Evolutionary conservation across 2,329 filamentous ascomycete species (phyloP).

Genomic region (Pestalotiopsis sp.): DNA sequence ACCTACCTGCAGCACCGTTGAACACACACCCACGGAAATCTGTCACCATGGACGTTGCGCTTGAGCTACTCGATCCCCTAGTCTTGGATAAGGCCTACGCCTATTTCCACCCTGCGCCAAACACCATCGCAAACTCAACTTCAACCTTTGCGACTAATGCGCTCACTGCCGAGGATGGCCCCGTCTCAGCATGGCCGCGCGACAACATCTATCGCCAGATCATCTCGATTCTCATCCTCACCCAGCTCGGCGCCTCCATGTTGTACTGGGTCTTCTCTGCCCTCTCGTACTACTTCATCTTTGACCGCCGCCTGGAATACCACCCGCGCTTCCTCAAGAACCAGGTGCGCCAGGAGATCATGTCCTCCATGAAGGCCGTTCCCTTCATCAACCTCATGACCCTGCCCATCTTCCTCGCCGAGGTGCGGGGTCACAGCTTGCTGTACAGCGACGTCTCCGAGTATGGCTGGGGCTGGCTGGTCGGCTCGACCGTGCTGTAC

Average conservation of each 20-base stretch:
- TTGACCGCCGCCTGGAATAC: conserved; percentile 46
- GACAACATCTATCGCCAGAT: conserved; percentile 43
- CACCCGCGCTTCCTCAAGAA: conserved; percentile 52
- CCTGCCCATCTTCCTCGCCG: conserved; percentile 46
- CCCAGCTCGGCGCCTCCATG: conserved; percentile 37
- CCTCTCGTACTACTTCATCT: conserved; percentile 73
- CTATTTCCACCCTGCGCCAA: conserved; percentile 33
- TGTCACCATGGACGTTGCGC: conserved; percentile 38
- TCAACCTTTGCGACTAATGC: conserved; percentile 13
- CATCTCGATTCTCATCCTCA: conserved; percentile 40
- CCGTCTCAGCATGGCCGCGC: conserved; percentile 37
- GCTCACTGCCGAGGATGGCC: conserved; percentile 14
- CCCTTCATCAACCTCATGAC: conserved; percentile 48
- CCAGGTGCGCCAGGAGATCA: conserved; percentile 47
- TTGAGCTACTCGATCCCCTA: conserved; percentile 44
- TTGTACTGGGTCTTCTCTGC: conserved; percentile 70
- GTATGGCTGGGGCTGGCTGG: conserved; percentile 43
- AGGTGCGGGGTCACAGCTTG: conserved; percentile 48
- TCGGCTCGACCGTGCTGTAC: conserved; percentile 41
- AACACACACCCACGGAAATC: background rate
- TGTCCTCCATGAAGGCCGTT: conserved; percentile 43
- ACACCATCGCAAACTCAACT: conserved; percentile 17
- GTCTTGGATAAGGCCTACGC: conserved; percentile 43
- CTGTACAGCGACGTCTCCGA: conserved; percentile 42
- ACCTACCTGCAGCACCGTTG: background rate